Conservation (phyloP, 257 asterid species). For the Przewalskia tangutica region DNA sequence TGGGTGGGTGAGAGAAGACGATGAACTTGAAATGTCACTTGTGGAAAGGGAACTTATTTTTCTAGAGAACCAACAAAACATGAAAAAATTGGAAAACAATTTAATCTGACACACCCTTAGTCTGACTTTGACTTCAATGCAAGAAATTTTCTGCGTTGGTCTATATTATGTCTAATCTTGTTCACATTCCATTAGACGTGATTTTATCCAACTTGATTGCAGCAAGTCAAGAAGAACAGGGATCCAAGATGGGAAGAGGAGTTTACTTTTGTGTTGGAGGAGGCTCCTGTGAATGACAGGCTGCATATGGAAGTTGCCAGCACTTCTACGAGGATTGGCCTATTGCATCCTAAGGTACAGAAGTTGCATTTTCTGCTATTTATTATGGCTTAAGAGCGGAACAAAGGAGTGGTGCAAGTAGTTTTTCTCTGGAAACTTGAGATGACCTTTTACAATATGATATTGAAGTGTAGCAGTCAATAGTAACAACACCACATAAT, state of each 20-base stretch:
- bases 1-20: too few relatives aligned
- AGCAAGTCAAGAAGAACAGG: constrained; percentile 91
- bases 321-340: constrained; percentile 72
- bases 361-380: neutral
- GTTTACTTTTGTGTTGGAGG: constrained; percentile 65
- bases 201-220: constrained; percentile 13
- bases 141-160: neutral
- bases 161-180: neutral
- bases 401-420: neutral
- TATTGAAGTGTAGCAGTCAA: neutral
- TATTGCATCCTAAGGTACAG: constrained; percentile 90
- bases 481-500: neutral
- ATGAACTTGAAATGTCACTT: too few relatives aligned
- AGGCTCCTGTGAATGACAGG: constrained; percentile 75
- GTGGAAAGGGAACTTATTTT: too few relatives aligned
- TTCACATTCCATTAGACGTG: neutral
- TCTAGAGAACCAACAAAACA: too few relatives aligned
- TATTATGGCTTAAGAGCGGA: neutral
- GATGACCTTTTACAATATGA: neutral
- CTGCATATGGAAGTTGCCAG: constrained; percentile 77
- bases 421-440: neutral
- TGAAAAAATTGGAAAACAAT: too few relatives aligned
- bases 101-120: neutral
- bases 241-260: constrained; percentile 99
- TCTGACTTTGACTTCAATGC: neutral